phyloP scores from a whole-genome alignment of 2,329 filamentous ascomycete genomes.

The Fusarium algeriense region DNA sequence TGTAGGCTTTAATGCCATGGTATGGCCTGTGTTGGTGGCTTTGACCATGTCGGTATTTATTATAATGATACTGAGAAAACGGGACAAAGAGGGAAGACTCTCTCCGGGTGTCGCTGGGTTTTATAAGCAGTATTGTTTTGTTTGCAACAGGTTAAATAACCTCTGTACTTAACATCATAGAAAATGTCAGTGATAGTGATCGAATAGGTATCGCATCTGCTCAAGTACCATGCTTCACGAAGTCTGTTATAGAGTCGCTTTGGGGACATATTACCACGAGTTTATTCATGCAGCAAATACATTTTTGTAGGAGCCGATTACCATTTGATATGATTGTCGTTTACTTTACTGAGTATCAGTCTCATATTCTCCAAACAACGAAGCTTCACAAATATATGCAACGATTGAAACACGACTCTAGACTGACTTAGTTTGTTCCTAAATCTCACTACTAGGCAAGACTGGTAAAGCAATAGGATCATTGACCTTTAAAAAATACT shows the following conservation, averaged over 20 bases:
- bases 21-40: constrained; percentile 2
- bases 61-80: not conserved
- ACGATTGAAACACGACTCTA: not conserved
- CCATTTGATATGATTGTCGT: not conserved
- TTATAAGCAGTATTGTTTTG: not conserved
- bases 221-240: not conserved
- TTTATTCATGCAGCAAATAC: not conserved
- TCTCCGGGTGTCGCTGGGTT: not conserved
- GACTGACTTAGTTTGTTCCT: too few relatives aligned
- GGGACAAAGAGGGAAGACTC: too few relatives aligned
- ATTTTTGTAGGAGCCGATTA: not conserved
- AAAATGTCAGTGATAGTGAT: too few relatives aligned
- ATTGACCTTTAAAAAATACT: not conserved
- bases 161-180: not conserved
- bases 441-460: too few relatives aligned
- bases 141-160: not conserved
- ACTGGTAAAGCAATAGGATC: not conserved
- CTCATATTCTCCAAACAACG: not conserved
- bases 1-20: not conserved
- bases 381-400: too few relatives aligned
- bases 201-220: not conserved
- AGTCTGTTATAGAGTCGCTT: not conserved
- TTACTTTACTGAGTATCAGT: not conserved
- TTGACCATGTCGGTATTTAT: not conserved
- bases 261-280: too few relatives aligned